Evolutionary conservation across 352 stramenopile genomes (phyloP), one percentile per base, ranked within the genome.

Genomic region (Phytophthora foliorum): DNA sequence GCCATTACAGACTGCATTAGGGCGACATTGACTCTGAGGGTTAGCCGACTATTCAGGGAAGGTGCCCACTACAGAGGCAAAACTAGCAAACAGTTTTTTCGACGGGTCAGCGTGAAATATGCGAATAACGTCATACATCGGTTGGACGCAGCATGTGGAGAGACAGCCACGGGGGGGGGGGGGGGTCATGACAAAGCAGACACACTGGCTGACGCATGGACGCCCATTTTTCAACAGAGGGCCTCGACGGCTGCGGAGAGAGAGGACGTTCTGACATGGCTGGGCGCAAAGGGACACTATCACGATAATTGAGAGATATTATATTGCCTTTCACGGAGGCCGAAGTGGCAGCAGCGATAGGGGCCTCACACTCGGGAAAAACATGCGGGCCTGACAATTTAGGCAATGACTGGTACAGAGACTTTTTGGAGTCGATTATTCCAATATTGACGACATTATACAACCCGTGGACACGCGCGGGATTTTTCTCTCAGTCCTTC

Each of bases 341-440:
- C 34, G 34, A 41, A 17, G 34, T 41, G 44, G 56, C 31, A 21
- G 56, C 44, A 21, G 38, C 34, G 16, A 54, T 63, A 19, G 56
- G 44, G 10, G 56, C 41, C 7, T 41, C 34, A 6, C 10, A 14
- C 7, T 11, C 34, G 10, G 34, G 34, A 4, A 41, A 41, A 13
- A 11, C 34, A 4, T 41, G 34, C 13, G 34, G n/a, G 34, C 34
- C 34, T 5, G 9, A 41, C 34, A 11, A 11, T 6, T 11, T 41
- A 4, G 34, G 34, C 3, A 41, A 41, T 41, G 34, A 41, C 9
- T 41, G 34, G 34, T 41, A 41, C 34, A 11, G 34, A 11, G 34
- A 41, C 17, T 41, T 41, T 13, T 41, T 11, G 34, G 34, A 41
- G 7, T 17, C 17, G 7, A 6, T 41, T 2, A 41, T 41, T 14